Percentiles rank a stretch among this genome's conserved stretches.
Conservation (phyloP, 495 filamentous ascomycete genomes). For the Aspergillus haitiensis region DNA sequence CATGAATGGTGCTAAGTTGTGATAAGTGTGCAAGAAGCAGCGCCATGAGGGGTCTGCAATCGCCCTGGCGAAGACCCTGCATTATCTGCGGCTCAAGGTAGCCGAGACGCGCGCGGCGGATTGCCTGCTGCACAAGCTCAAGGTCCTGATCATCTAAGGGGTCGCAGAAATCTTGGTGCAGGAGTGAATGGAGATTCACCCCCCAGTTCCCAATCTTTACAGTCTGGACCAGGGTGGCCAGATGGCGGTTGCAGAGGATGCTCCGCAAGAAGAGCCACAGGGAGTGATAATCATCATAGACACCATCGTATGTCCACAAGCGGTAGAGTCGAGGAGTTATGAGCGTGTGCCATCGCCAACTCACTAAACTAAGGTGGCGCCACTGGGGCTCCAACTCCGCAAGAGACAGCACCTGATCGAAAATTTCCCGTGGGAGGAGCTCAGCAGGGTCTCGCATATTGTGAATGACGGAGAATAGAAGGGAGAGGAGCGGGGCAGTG, state of each 20-base stretch:
- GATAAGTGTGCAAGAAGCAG: slow-evolving; percentile 5
- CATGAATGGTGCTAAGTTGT: not conserved
- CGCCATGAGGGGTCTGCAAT: slow-evolving; percentile 5
- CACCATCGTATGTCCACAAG: slow-evolving; percentile 6
- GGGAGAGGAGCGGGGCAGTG: not conserved
- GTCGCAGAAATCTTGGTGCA: not conserved
- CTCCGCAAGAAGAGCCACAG: slow-evolving; percentile 8
- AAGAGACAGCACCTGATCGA: not conserved
- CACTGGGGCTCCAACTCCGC: not conserved
- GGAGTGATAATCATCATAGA: not conserved
- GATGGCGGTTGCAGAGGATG: not conserved
- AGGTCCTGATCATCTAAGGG: not conserved
- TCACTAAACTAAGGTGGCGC: not conserved
- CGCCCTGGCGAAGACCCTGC: slow-evolving; percentile 4
- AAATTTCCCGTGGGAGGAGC: slow-evolving; percentile 3
- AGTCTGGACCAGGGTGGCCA: not conserved
- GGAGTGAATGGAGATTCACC: not conserved
- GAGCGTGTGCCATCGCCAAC: not conserved
- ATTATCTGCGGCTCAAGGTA: not conserved
- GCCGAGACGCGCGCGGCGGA: not conserved
- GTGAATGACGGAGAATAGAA: not conserved
- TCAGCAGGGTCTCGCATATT: slow-evolving; percentile 2
- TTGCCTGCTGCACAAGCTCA: not conserved
- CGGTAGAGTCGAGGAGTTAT: slow-evolving; percentile 1
- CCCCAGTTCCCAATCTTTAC: slow-evolving; percentile 9